phyloP scores from a whole-genome alignment of 2,329 filamentous ascomycete species.

The Penicillium frequentans region DNA sequence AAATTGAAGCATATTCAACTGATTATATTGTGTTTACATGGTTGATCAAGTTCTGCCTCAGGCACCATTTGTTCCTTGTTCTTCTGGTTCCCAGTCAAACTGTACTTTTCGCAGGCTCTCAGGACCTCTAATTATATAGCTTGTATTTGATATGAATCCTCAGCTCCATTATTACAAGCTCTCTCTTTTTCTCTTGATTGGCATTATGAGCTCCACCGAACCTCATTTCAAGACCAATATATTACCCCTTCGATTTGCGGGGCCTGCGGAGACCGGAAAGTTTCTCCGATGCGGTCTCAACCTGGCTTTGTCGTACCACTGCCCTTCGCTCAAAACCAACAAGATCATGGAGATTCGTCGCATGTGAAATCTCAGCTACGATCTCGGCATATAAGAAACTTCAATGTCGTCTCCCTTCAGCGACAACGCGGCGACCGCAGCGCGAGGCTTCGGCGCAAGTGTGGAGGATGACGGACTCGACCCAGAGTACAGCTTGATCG shows the following conservation, averaged over 20 bases:
- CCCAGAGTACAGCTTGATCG: constrained; percentile 27
- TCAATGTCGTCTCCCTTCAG: constrained; percentile 15
- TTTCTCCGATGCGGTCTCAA: constrained; percentile 20
- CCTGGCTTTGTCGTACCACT: constrained; percentile 6
- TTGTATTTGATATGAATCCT: not conserved
- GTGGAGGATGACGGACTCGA: constrained; percentile 24
- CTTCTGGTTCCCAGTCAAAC: too few species aligned
- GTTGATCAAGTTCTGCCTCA: not conserved
- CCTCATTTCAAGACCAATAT: not conserved
- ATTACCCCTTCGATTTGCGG: constrained; percentile 11
- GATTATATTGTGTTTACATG: not conserved
- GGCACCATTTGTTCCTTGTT: not conserved
- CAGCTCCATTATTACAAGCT: not conserved
- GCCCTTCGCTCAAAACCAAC: constrained; percentile 2
- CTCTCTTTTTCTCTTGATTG: not conserved
- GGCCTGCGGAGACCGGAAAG: constrained; percentile 21
- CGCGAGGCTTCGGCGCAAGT: constrained; percentile 12
- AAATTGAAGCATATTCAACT: not conserved
- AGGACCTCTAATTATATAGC: not conserved
- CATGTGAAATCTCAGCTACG: not conserved
- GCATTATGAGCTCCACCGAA: not conserved
- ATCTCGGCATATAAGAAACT: not conserved
- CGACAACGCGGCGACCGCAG: constrained; percentile 1
- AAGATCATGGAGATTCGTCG: constrained; percentile 5
- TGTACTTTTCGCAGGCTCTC: not conserved